phyloP scores from a whole-genome alignment of 306 rosid genomes.

The Argentina anserina region DNA sequence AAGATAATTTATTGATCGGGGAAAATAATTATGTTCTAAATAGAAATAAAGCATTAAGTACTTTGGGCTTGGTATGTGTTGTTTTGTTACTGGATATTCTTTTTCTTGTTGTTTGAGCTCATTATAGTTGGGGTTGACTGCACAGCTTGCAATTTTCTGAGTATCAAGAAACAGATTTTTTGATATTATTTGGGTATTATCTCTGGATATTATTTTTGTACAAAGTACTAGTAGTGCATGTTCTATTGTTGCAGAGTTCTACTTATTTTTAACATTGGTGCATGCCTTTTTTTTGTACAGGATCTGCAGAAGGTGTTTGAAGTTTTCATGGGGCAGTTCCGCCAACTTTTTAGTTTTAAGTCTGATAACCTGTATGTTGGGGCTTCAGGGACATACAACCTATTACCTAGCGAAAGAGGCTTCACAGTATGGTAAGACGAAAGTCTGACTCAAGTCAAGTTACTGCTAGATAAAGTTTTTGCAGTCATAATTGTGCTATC shows the following conservation, averaged over 20 bases:
- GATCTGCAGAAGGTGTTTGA: slow-evolving; percentile 69
- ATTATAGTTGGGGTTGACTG: not conserved
- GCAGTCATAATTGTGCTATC: not conserved
- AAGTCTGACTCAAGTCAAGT: not conserved
- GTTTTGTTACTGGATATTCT: not conserved
- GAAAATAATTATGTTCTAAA: not conserved
- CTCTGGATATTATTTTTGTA: too few relatives aligned
- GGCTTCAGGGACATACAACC: slow-evolving; percentile 56
- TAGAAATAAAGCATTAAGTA: not conserved
- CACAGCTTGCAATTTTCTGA: not conserved
- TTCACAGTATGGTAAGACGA: slow-evolving; percentile 75
- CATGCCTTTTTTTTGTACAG: slow-evolving; percentile 53
- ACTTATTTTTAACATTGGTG: slow-evolving; percentile 29
- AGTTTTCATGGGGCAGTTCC: slow-evolving; percentile 84
- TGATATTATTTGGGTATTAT: too few relatives aligned
- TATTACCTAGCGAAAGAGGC: slow-evolving; percentile 81
- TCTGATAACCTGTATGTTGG: slow-evolving; percentile 58
- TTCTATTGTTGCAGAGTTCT: slow-evolving; percentile 15
- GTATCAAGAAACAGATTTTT: too few relatives aligned
- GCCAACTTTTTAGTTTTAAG: slow-evolving; percentile 92
- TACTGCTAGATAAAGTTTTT: not conserved
- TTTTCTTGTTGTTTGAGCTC: not conserved
- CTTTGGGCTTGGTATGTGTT: not conserved
- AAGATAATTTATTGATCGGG: not conserved
- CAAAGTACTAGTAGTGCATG: slow-evolving; percentile 8